phyloP scores from a whole-genome alignment of 345 rosid genomes.

The Streptanthus diversifolius region DNA sequence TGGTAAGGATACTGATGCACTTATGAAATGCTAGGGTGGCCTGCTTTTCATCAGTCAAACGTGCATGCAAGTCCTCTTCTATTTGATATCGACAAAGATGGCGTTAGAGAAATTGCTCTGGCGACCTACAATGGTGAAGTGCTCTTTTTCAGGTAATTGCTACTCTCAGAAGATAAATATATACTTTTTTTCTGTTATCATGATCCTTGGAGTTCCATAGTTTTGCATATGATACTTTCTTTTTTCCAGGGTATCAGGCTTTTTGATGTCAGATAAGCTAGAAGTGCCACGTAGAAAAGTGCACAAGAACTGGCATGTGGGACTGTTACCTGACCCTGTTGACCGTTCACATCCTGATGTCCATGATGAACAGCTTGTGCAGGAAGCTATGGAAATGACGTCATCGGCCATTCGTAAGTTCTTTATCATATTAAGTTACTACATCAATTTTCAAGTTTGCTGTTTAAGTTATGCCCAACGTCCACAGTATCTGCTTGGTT shows the following conservation, averaged over 20 bases:
- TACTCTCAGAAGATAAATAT: background rate
- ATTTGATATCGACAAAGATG: conserved; percentile 94
- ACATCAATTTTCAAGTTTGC: conserved; percentile 16
- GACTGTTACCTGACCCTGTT: conserved; percentile 79
- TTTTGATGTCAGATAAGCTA: conserved; percentile 89
- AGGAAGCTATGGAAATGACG: conserved; percentile 56
- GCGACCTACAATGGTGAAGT: conserved; percentile 98
- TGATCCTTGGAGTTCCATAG: background rate
- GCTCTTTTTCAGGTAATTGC: conserved; percentile 78
- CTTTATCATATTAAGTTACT: background rate
- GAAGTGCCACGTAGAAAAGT: conserved; percentile 88
- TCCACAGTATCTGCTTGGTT: background rate
- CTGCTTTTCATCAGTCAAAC: conserved; percentile 97
- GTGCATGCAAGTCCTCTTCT: conserved; percentile 97
- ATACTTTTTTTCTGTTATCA: background rate
- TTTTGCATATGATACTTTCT: conserved; percentile 6
- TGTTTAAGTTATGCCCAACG: conserved; percentile 2
- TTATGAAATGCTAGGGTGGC: conserved; percentile 74
- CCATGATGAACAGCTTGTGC: conserved; percentile 59
- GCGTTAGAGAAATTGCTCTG: conserved; percentile 88
- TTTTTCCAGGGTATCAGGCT: conserved; percentile 80
- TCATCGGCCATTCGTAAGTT: conserved; percentile 55
- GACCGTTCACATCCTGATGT: conserved; percentile 97
- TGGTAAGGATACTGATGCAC: conserved; percentile 7
- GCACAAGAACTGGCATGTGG: conserved; percentile 86